These are phyloP conservation scores for Claviceps paspali DNA, from an alignment of 2,329 filamentous ascomycete genomes.

Conservation along the genomic window DNA sequence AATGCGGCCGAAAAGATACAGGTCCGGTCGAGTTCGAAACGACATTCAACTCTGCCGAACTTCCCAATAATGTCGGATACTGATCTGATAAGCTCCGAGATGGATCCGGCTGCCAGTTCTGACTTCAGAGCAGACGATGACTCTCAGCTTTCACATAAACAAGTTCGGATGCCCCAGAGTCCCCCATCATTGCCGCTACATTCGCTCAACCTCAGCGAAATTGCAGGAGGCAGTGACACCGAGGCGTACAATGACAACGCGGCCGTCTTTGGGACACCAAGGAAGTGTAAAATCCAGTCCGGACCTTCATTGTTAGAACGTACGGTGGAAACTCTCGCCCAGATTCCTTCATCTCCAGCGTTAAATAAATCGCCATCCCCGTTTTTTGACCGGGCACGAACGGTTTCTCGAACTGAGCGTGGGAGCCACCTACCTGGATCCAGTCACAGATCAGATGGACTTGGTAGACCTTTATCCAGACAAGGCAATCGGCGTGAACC, in stretches of 20 bases:
- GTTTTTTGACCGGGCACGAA: constrained; percentile 55
- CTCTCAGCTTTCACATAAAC: background rate
- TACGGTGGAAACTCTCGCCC: constrained; percentile 70
- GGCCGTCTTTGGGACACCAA: constrained; percentile 9
- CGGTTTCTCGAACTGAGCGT: constrained; percentile 31
- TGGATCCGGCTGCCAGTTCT: background rate
- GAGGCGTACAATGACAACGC: constrained; percentile 7
- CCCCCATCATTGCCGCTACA: background rate
- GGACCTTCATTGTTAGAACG: constrained; percentile 60
- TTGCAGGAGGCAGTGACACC: background rate
- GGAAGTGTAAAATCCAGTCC: constrained; percentile 12
- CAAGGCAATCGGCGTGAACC: constrained; percentile 40
- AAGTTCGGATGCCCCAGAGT: background rate
- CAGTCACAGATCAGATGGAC: constrained; percentile 47
- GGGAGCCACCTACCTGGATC: constrained; percentile 36
- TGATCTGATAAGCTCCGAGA: background rate
- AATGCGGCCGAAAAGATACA: constrained; percentile 3
- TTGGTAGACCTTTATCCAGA: constrained; percentile 32
- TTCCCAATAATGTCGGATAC: constrained; percentile 6
- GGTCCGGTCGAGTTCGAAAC: constrained; percentile 8
- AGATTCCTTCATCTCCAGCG: constrained; percentile 63
- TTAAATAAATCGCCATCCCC: constrained; percentile 50
- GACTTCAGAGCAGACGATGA: background rate
- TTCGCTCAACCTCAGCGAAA: background rate
- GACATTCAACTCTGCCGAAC: constrained; percentile 3